Evolutionary conservation across 1,284 basidiomycete genomes (phyloP).

Genomic region (Ganoderma sinense): DNA sequence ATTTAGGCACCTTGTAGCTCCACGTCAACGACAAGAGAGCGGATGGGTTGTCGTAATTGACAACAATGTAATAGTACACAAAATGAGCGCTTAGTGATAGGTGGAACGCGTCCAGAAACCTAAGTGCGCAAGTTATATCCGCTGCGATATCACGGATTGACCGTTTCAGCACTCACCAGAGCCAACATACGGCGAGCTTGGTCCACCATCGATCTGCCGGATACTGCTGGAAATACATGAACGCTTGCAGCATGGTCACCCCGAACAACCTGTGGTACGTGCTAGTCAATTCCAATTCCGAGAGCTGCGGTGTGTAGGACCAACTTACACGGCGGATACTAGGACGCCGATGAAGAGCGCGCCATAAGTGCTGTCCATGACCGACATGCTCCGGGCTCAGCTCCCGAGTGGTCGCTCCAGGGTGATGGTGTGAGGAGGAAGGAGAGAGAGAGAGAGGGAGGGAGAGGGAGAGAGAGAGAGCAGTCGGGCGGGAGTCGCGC

Average conservation of each 20-base stretch:
- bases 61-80: slow-evolving; percentile 36
- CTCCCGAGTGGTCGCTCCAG: slow-evolving; percentile 5
- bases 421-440: neutral
- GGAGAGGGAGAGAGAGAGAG: slow-evolving; percentile 1
- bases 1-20: slow-evolving; percentile 34
- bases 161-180: slow-evolving; percentile 25
- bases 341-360: slow-evolving; percentile 36
- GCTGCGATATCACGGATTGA: neutral
- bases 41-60: slow-evolving; percentile 28
- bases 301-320: neutral
- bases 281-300: neutral
- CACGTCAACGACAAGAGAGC: slow-evolving; percentile 30
- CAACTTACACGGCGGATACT: slow-evolving; percentile 31
- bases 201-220: slow-evolving; percentile 45
- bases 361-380: slow-evolving; percentile 33
- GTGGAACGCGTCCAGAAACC: slow-evolving; percentile 35
- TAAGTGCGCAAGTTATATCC: slow-evolving; percentile 2
- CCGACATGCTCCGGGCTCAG: slow-evolving; percentile 21
- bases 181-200: slow-evolving; percentile 46
- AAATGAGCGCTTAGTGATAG: slow-evolving; percentile 33
- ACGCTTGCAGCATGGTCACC: slow-evolving; percentile 48
- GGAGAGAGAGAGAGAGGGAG: neutral
- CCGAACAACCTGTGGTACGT: slow-evolving; percentile 46
- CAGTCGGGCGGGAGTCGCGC: neutral
- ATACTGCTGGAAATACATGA: slow-evolving; percentile 49